These are phyloP conservation scores for Chytriomyces sp. DNA, from an alignment of 192 early-diverging fungal genomes.

Conservation along the genomic window DNA sequence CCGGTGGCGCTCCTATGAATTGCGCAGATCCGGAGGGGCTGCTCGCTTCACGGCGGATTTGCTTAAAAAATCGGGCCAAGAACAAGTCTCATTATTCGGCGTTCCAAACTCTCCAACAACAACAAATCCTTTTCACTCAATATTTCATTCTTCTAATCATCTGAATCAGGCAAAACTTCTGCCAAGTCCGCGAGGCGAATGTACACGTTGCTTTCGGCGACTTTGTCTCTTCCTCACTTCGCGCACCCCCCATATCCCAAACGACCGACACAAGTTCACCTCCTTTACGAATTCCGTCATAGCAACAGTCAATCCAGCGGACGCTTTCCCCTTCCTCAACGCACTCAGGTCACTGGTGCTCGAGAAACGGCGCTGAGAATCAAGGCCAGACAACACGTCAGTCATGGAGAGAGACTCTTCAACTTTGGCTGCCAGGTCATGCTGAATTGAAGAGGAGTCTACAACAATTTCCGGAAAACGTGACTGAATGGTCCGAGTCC, in stretches of 20 bases:
- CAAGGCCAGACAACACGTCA: background rate
- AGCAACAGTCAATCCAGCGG: slow-evolving; percentile 29
- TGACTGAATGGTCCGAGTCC: slow-evolving; percentile 28
- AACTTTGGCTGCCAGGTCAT: slow-evolving; percentile 1
- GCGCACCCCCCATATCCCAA: slow-evolving; percentile 37
- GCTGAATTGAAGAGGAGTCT: slow-evolving; percentile 15
- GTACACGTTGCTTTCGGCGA: slow-evolving; percentile 26
- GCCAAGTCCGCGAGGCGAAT: slow-evolving; percentile 20
- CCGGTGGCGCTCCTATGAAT: no score
- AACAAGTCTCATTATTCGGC: no score
- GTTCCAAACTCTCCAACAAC: background rate
- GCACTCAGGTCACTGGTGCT: background rate
- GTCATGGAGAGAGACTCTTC: slow-evolving; percentile 3
- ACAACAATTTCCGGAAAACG: slow-evolving; percentile 27
- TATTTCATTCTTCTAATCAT: slow-evolving; percentile 4
- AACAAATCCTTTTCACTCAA: background rate
- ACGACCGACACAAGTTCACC: slow-evolving; percentile 24
- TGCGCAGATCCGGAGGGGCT: no score
- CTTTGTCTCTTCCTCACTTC: slow-evolving; percentile 22
- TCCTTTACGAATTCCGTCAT: slow-evolving; percentile 39
- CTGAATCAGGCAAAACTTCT: slow-evolving; percentile 30
- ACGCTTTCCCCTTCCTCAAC: background rate
- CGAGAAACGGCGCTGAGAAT: slow-evolving; percentile 18
- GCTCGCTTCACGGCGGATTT: no score
- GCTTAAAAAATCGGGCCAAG: no score